phyloP scores from a whole-genome alignment of 1,284 basidiomycete species.

The Ganoderma lucidum region DNA sequence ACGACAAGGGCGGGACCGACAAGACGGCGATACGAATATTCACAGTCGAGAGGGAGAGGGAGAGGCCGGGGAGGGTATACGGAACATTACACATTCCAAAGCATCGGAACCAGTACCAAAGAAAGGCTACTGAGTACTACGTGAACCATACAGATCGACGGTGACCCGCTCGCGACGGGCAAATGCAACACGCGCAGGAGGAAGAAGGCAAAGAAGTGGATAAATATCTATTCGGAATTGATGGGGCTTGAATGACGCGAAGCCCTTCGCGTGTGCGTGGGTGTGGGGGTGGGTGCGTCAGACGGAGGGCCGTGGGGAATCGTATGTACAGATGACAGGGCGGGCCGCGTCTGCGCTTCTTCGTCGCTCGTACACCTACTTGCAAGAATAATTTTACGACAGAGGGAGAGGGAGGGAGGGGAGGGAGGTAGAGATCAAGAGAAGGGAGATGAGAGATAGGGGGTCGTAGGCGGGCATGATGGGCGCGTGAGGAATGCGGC shows the following conservation, averaged over 20 bases:
- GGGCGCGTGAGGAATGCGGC: not conserved
- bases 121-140: too few species aligned
- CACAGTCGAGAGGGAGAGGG: too few species aligned
- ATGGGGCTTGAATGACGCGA: conserved; percentile 52
- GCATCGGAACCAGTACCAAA: too few species aligned
- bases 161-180: not conserved
- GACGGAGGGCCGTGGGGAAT: not conserved
- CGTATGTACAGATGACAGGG: not conserved
- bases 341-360: conserved; percentile 24
- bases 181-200: conserved; percentile 2
- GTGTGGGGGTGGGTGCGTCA: not conserved
- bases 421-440: too few species aligned
- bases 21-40: too few species aligned
- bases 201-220: conserved; percentile 22
- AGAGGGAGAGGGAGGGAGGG: conserved; percentile 19
- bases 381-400: conserved; percentile 35
- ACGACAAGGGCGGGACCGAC: not conserved
- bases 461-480: not conserved
- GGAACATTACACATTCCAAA: not conserved
- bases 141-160: too few species aligned
- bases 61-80: not conserved
- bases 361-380: conserved; percentile 35
- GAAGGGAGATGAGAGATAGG: not conserved
- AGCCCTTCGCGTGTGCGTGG: conserved; percentile 51
- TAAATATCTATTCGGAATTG: conserved; percentile 40